A percentile compares a stretch with the other conserved stretches of the same genome.
phyloP scores from a whole-genome alignment of 345 rosid species.

The Eucalyptus shirleyi region DNA sequence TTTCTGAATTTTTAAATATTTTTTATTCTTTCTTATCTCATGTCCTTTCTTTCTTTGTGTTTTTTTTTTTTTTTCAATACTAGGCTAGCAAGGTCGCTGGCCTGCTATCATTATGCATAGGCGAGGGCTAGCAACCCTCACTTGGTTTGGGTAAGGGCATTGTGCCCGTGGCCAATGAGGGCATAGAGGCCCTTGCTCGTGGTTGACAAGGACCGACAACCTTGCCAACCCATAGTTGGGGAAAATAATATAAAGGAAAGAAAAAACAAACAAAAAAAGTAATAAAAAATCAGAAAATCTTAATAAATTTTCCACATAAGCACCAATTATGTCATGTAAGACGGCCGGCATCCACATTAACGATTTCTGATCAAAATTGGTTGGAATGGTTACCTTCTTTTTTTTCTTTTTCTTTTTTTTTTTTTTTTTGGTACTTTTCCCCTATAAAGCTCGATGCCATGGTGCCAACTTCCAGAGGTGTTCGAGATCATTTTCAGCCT shows the following conservation, averaged over 20 bases:
- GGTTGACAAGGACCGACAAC: background rate
- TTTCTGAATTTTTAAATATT: no score
- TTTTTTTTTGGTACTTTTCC: background rate
- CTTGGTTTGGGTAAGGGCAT: background rate
- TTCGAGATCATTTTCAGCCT: background rate
- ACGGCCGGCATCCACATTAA: rapidly evolving
- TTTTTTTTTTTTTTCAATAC: background rate
- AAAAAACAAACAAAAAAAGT: no score
- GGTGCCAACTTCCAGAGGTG: background rate
- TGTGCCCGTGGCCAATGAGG: rapidly evolving
- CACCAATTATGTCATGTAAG: rapidly evolving
- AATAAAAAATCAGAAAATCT: no score
- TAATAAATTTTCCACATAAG: rapidly evolving
- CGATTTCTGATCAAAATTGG: rapidly evolving
- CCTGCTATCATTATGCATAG: rapidly evolving
- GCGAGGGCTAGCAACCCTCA: rapidly evolving
- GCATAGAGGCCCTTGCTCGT: background rate
- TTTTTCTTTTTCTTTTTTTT: no score
- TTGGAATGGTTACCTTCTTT: rapidly evolving
- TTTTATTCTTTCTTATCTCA: background rate
- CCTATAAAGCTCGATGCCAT: background rate
- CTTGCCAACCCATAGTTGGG: background rate
- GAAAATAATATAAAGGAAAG: background rate
- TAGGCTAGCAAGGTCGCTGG: rapidly evolving
- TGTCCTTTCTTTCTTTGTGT: no score